Percentiles rank a stretch among this genome's conserved stretches.
These are phyloP conservation scores for Marasmius oreades DNA, from an alignment of 1,284 basidiomycete species.

Conservation along the genomic window DNA sequence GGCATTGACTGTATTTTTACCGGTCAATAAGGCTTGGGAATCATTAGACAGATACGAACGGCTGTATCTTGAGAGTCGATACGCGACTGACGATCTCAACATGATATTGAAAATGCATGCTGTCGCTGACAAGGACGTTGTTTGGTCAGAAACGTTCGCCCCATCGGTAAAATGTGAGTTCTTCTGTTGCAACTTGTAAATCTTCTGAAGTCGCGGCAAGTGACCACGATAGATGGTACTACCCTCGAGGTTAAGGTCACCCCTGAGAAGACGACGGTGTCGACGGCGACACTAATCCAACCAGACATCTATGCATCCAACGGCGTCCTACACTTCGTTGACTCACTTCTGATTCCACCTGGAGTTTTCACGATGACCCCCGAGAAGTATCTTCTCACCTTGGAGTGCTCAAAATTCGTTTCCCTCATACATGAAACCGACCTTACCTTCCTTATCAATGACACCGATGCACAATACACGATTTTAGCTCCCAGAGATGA, in stretches of 20 bases:
- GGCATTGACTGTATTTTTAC: constrained; percentile 88
- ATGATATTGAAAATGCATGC: constrained; percentile 80
- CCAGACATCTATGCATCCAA: constrained; percentile 92
- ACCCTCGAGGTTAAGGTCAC: constrained; percentile 57
- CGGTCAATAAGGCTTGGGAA: constrained; percentile 79
- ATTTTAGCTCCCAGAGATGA: constrained; percentile 91
- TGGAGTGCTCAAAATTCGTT: constrained; percentile 92
- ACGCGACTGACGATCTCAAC: constrained; percentile 74
- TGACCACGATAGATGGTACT: constrained; percentile 68
- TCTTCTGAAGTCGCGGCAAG: constrained; percentile 34
- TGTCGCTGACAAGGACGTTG: constrained; percentile 52
- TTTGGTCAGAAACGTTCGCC: constrained; percentile 64
- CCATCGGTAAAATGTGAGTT: constrained; percentile 51
- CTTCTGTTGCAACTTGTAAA: neutral
- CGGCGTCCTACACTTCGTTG: constrained; percentile 90
- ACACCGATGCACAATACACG: constrained; percentile 68
- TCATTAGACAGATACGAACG: constrained; percentile 64
- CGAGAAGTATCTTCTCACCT: constrained; percentile 87
- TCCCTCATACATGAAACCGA: constrained; percentile 81
- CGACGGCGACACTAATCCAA: constrained; percentile 60
- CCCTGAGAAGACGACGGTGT: constrained; percentile 57
- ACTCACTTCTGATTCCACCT: constrained; percentile 77
- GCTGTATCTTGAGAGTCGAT: constrained; percentile 83
- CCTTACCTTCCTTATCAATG: constrained; percentile 76
- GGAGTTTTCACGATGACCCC: constrained; percentile 80